These are phyloP conservation scores for Tubosaeta sp. DNA, from an alignment of 768 basidiomycete species.

Conservation along the genomic window DNA sequence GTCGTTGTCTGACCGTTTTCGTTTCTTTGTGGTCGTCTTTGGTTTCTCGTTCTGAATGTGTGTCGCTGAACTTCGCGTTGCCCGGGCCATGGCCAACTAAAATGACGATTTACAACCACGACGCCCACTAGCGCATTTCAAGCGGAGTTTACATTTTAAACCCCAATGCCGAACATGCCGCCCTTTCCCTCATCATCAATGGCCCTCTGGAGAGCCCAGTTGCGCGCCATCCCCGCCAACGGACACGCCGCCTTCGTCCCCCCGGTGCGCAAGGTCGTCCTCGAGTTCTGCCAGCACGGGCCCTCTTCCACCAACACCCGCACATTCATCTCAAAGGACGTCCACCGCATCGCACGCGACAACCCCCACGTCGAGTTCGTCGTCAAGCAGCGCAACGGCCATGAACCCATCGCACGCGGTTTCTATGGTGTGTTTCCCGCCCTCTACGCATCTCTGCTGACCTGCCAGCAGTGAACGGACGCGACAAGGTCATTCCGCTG, in stretches of 20 bases:
- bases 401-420: conserved; percentile 77
- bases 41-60: conserved; percentile 34
- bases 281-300: conserved; percentile 85
- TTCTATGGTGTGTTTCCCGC: conserved; percentile 59
- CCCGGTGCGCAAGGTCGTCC: conserved; percentile 78
- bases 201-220: conserved; percentile 43
- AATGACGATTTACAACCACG: conserved; percentile 26
- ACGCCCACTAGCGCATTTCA: conserved; percentile 14
- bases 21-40: conserved; percentile 50
- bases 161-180: conserved; percentile 17
- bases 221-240: conserved; percentile 63
- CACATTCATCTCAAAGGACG: conserved; percentile 58
- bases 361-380: conserved; percentile 87
- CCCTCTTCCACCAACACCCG: conserved; percentile 71
- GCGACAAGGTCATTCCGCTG: conserved; percentile 84
- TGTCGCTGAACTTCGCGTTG: conserved; percentile 60
- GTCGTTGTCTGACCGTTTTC: conserved; percentile 55
- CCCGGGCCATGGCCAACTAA: conserved; percentile 56
- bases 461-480: conserved; percentile 63
- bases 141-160: conserved; percentile 19
- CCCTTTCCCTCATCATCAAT: conserved; percentile 20
- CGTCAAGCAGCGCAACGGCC: conserved; percentile 67
- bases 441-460: conserved; percentile 8
- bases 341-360: conserved; percentile 59
- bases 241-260: conserved; percentile 73